Percentiles rank a stretch among this genome's conserved stretches.
phyloP scores from a whole-genome alignment of 106 monocot species.

The Platanthera zijinensis region DNA sequence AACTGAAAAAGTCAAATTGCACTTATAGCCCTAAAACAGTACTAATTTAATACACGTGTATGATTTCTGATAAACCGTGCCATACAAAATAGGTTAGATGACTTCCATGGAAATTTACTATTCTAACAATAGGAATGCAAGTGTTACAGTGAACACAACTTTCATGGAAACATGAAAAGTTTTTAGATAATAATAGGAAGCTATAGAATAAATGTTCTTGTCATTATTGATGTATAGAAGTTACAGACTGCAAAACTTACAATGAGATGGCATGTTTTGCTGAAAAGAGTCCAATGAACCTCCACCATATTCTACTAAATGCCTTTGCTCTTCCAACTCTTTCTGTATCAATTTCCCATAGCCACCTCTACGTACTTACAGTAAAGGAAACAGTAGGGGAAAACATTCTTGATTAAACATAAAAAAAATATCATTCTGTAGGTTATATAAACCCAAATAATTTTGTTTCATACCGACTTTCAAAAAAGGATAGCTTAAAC shows the following conservation, averaged over 20 bases:
- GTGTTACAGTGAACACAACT: not conserved
- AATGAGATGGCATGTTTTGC: conserved; percentile 22
- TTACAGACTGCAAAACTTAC: conserved; percentile 31
- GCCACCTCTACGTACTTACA: conserved; percentile 69
- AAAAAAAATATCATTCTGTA: not conserved
- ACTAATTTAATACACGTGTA: too few relatives aligned
- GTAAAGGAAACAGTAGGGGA: conserved; percentile 42
- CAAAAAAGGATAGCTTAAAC: not conserved
- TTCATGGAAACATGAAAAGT: not conserved
- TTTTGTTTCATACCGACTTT: not conserved
- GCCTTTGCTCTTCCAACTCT: conserved; percentile 81
- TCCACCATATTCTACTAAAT: conserved; percentile 85
- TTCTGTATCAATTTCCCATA: conserved; percentile 96
- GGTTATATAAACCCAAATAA: not conserved
- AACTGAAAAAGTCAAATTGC: too few relatives aligned
- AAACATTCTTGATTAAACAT: not conserved
- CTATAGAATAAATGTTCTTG: not conserved
- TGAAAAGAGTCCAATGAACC: conserved; percentile 67
- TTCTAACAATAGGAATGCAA: not conserved
- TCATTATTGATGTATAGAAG: not conserved
- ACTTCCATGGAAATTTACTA: too few relatives aligned
- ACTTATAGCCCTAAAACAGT: too few relatives aligned
- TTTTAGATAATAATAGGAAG: not conserved
- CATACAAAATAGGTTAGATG: too few relatives aligned
- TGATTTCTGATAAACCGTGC: too few relatives aligned